Base-by-base conservation (phyloP, 2,329 filamentous ascomycete genomes). In the Pseudogymnoascus sp. region DNA sequence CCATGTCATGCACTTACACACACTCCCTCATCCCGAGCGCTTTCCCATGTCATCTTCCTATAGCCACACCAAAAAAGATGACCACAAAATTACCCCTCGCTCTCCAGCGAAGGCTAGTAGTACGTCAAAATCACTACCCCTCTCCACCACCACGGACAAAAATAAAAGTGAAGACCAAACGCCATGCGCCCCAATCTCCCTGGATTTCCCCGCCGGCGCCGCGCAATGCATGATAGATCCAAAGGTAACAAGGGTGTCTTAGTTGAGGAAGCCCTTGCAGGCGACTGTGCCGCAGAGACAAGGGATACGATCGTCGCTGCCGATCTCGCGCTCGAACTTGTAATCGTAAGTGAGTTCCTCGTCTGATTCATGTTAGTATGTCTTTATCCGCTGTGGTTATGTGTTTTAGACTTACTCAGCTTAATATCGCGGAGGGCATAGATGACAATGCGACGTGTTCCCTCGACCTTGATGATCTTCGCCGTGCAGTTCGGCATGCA, bases 281-380 rank as follows among this genome's bases (percentile, higher is more conserved):
- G 91, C 92, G 31, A 92, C 86, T 45, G 93, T 97, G 64, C 94
- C 94, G 75, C 94, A 99, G 59, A 99, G 86, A 79, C 94, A 99
- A 59, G 94, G 94, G 70, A 99, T 97, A 66, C 94, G 90, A 75
- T 99, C 94, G 66, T 92, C 85, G 69, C 91, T 95, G 71, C 92
- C 92, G 71, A 95, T 90, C 77, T 99, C 94, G 70, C 94, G 89
- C 79, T 99, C 94, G 75, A 99, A 99, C 76, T 99, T 99, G 83
- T 99, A 99, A 79, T 99, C 94, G 79, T 99, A 99, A 1, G 94
- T 99, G 74, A 99, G 86, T 80, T 99, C 94, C 78, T 99, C 94
- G 74, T 97, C 94, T 99, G 72, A 15, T 48, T 12, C 3, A 55
- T 31, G 62, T 70, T 69, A 71, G 69, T 48, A 55, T 8, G 52